Percentiles rank a stretch among this genome's conserved stretches.
phyloP scores from a whole-genome alignment of 768 basidiomycete species.

The Naganishia vaughanmartiniae region DNA sequence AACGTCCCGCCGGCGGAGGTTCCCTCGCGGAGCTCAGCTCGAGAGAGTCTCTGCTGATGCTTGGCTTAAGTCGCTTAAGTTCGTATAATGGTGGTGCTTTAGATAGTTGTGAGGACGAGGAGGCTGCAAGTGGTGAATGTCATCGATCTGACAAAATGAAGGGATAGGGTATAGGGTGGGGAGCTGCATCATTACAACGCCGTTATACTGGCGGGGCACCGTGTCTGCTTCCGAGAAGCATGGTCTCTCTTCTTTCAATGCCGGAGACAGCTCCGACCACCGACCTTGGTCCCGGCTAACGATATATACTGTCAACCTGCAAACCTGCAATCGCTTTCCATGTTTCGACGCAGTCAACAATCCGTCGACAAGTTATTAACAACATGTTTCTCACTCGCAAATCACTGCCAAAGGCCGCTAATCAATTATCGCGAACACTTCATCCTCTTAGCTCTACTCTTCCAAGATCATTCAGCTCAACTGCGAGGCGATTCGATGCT shows the following conservation, averaged over 20 bases:
- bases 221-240: not conserved
- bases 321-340: not conserved
- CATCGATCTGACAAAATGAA: not conserved
- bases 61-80: no score
- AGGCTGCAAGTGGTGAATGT: not conserved
- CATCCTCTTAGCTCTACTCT: not conserved
- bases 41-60: no score
- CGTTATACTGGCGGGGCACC: constrained; percentile 1
- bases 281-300: no score
- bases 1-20: no score
- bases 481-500: not conserved
- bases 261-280: not conserved
- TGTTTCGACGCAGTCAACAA: not conserved
- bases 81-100: no score
- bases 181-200: not conserved
- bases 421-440: not conserved
- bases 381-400: not conserved
- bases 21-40: no score
- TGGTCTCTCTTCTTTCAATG: not conserved
- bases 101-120: no score
- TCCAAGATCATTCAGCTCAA: not conserved
- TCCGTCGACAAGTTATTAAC: not conserved
- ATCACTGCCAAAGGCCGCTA: not conserved
- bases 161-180: not conserved
- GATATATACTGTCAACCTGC: not conserved